Conservation (phyloP, 139 green algal species). For the Volvox africanus region DNA sequence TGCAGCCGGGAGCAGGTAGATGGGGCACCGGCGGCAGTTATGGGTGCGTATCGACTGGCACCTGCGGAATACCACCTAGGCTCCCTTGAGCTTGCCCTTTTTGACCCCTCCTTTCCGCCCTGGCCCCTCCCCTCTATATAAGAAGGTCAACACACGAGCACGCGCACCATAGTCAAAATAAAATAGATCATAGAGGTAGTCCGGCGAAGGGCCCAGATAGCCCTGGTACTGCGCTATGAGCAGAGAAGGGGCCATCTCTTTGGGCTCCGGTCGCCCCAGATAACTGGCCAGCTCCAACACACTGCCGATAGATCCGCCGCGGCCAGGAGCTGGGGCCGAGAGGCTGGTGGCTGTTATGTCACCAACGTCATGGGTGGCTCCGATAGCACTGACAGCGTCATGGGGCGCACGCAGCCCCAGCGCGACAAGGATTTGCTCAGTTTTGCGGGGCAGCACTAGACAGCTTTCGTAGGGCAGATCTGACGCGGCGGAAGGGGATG, state of each 20-base stretch:
- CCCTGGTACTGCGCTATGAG: constrained; percentile 32
- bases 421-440: constrained; percentile 16
- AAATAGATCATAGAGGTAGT: constrained; percentile 39
- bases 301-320: neutral
- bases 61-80: too few species aligned
- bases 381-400: neutral
- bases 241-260: neutral
- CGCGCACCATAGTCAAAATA: constrained; percentile 22
- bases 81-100: too few species aligned
- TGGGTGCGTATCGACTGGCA: too few species aligned
- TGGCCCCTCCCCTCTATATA: too few species aligned
- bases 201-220: neutral
- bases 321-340: neutral
- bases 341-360: neutral
- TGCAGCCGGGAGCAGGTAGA: neutral
- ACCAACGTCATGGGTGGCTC: neutral
- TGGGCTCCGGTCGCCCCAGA: neutral
- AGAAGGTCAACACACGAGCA: neutral
- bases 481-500: neutral
- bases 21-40: neutral
- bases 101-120: too few species aligned
- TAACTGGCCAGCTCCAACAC: neutral
- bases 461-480: constrained; percentile 19
- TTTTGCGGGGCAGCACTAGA: constrained; percentile 35
- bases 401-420: neutral